These are phyloP conservation scores for Scleroderma citrinum DNA, from an alignment of 768 basidiomycete genomes.

Conservation along the genomic window DNA sequence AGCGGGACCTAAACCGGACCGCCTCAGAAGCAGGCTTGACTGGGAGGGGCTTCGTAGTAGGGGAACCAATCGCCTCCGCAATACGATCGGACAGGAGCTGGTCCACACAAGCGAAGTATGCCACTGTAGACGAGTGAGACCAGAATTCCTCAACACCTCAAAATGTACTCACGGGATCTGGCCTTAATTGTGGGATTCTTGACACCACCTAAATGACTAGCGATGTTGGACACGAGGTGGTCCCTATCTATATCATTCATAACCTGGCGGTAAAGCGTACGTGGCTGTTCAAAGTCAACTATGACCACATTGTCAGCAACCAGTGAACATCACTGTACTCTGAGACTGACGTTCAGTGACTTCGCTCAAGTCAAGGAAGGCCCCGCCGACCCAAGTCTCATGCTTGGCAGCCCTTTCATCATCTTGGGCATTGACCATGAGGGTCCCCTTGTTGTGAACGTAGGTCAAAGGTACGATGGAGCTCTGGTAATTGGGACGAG, in stretches of 20 bases:
- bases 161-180: slow-evolving; percentile 54
- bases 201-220: slow-evolving; percentile 54
- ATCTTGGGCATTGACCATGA: slow-evolving; percentile 38
- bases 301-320: not conserved
- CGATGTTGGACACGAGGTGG: slow-evolving; percentile 62
- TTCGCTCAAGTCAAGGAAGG: slow-evolving; percentile 62
- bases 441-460: slow-evolving; percentile 40
- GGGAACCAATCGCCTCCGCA: slow-evolving; percentile 64
- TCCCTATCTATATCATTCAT: slow-evolving; percentile 55
- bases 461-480: slow-evolving; percentile 69
- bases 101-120: slow-evolving; percentile 76
- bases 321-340: not conserved
- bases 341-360: slow-evolving; percentile 69
- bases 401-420: slow-evolving; percentile 40
- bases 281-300: slow-evolving; percentile 87
- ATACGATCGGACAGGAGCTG: slow-evolving; percentile 71
- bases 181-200: slow-evolving; percentile 57
- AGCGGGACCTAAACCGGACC: slow-evolving; percentile 38
- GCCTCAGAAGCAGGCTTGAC: slow-evolving; percentile 58
- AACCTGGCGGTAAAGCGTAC: slow-evolving; percentile 62
- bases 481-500: slow-evolving; percentile 84
- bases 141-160: not conserved
- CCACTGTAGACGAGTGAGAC: slow-evolving; percentile 37
- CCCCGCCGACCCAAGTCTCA: slow-evolving; percentile 70
- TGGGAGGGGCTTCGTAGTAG: slow-evolving; percentile 51